These are phyloP conservation scores for Globisporangium paroecandrum DNA, from an alignment of 352 stramenopile species.

Conservation along the genomic window DNA sequence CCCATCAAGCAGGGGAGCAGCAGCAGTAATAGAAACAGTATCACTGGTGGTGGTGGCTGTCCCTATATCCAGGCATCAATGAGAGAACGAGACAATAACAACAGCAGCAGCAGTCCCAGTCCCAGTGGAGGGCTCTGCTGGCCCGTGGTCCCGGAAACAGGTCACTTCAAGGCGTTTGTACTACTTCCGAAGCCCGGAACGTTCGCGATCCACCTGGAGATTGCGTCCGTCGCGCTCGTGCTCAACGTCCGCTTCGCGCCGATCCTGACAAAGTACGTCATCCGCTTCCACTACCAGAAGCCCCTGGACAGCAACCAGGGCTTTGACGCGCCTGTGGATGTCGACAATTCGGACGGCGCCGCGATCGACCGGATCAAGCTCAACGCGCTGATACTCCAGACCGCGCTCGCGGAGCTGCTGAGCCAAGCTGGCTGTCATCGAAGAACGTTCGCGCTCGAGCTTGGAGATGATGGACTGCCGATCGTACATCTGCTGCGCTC, in stretches of 20 bases:
- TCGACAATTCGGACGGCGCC: constrained; percentile 56
- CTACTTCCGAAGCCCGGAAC: constrained; percentile 41
- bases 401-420: constrained; percentile 53
- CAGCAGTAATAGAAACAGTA: constrained; percentile 32
- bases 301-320: constrained; percentile 40
- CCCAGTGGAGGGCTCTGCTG: constrained; percentile 27
- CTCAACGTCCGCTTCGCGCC: constrained; percentile 40
- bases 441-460: constrained; percentile 50
- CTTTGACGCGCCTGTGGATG: constrained; percentile 47
- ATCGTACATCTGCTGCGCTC: constrained; percentile 46
- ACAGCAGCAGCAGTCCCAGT: not conserved
- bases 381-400: constrained; percentile 56
- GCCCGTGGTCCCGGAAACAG: constrained; percentile 36
- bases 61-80: constrained; percentile 13
- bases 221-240: constrained; percentile 15
- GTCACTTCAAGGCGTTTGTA: constrained; percentile 64
- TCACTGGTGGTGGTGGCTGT: constrained; percentile 22
- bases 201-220: constrained; percentile 28
- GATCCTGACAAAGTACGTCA: constrained; percentile 27
- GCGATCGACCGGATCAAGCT: constrained; percentile 51
- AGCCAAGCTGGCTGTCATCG: constrained; percentile 32
- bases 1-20: constrained; percentile 1
- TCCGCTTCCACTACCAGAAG: constrained; percentile 74
- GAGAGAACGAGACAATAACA: not conserved
- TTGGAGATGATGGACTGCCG: constrained; percentile 46